phyloP scores from a whole-genome alignment of 2,329 filamentous ascomycete species.

The Aspergillus sp. region DNA sequence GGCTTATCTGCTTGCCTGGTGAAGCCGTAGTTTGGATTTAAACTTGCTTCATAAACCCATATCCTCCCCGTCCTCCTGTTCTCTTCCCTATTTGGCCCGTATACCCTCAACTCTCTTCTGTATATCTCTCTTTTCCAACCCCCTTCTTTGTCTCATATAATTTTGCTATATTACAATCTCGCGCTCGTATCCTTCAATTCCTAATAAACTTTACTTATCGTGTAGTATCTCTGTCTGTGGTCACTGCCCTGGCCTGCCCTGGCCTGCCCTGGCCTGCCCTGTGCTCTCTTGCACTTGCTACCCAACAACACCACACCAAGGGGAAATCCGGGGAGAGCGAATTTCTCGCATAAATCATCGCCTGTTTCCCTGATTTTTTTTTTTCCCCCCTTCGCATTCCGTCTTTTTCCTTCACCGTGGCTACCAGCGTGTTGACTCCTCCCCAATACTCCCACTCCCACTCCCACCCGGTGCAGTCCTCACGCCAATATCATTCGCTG shows the following conservation, averaged over 20 bases:
- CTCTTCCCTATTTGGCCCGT: constrained; percentile 3
- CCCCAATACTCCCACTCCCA: constrained; percentile 29
- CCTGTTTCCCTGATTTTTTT: background rate
- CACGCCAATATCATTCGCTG: constrained; percentile 33
- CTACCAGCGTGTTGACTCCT: constrained; percentile 37
- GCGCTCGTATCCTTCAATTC: background rate
- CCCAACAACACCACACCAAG: constrained; percentile 8
- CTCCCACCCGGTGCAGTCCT: constrained; percentile 26
- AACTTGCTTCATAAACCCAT: constrained; percentile 2
- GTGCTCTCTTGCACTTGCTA: constrained; percentile 3
- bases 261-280: background rate
- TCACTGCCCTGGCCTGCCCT: background rate
- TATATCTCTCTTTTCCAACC: background rate
- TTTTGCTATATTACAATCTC: constrained; percentile 6
- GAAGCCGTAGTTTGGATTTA: background rate
- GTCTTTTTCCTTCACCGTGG: constrained; percentile 35
- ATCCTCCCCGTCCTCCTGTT: constrained; percentile 3
- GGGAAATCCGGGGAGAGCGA: constrained; percentile 2
- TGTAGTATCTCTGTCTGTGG: background rate
- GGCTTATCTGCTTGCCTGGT: background rate
- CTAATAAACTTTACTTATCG: constrained; percentile 7
- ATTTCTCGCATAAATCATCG: background rate
- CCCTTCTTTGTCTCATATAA: background rate
- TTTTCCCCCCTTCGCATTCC: constrained; percentile 7
- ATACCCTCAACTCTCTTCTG: background rate